A percentile compares a stretch with the other conserved stretches of the same genome.
phyloP scores from a whole-genome alignment of 208 protist genomes.

The Porcisia deanei region DNA sequence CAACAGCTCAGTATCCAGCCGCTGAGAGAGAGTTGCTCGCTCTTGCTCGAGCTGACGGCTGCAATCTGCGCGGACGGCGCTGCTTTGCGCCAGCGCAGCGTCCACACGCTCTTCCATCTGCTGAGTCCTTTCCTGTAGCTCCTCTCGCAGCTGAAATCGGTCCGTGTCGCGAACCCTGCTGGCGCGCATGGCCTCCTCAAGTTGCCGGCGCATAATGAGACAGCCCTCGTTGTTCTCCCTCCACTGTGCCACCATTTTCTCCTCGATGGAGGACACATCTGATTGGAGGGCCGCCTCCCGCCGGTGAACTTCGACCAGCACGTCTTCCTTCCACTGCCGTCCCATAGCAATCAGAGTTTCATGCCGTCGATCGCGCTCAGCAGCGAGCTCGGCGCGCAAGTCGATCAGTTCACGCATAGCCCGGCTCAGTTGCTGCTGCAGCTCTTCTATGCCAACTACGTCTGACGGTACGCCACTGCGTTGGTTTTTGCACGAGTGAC shows the following conservation, averaged over 20 bases:
- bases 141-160: conserved; percentile 61
- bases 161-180: conserved; percentile 51
- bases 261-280: conserved; percentile 52
- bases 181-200: conserved; percentile 52
- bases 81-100: conserved; percentile 45
- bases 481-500: not conserved
- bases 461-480: not conserved
- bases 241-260: conserved; percentile 32
- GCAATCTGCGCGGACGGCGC: conserved; percentile 52
- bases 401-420: conserved; percentile 58
- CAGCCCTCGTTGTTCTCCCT: conserved; percentile 38
- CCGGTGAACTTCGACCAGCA: conserved; percentile 69
- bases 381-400: conserved; percentile 58
- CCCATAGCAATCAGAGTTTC: conserved; percentile 55
- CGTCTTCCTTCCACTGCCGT: conserved; percentile 74
- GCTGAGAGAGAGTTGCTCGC: conserved; percentile 44
- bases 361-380: conserved; percentile 68
- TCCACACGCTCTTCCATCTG: conserved; percentile 53
- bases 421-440: conserved; percentile 62
- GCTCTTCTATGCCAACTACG: conserved; percentile 26
- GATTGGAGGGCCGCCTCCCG: conserved; percentile 49
- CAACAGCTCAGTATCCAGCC: conserved; percentile 72
- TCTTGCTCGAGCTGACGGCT: conserved; percentile 67
- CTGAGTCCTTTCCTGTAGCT: conserved; percentile 45
- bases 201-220: conserved; percentile 44